phyloP scores from a whole-genome alignment of 108 stramenopile species.

The Pseudonitzschia multistriata region DNA sequence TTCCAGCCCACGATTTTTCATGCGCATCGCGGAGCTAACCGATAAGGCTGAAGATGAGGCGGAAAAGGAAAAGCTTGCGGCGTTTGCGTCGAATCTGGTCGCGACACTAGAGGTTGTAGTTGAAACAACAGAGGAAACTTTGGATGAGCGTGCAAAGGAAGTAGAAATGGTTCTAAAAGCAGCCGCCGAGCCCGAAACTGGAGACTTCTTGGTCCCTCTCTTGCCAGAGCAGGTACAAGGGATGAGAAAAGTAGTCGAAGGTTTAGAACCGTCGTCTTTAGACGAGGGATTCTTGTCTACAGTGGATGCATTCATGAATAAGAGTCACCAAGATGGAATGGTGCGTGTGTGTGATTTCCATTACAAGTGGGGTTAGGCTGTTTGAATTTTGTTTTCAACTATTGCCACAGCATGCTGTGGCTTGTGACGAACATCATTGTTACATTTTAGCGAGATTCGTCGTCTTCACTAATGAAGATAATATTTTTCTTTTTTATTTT shows the following conservation, averaged over 20 bases:
- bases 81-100: constrained; percentile 74
- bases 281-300: constrained; percentile 85
- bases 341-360: not conserved
- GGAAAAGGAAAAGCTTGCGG: constrained; percentile 62
- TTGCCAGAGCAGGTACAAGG: constrained; percentile 55
- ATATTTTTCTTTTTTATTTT: not conserved
- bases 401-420: too few species aligned
- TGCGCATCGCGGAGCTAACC: constrained; percentile 75
- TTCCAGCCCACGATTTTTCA: constrained; percentile 80
- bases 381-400: too few species aligned
- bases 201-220: constrained; percentile 86
- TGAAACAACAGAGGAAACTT: constrained; percentile 61
- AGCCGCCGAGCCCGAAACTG: constrained; percentile 78
- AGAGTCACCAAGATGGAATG: constrained; percentile 86
- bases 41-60: constrained; percentile 49
- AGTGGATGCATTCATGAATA: constrained; percentile 89
- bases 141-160: constrained; percentile 79
- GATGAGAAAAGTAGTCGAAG: constrained; percentile 61
- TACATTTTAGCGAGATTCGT: not conserved
- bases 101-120: constrained; percentile 77
- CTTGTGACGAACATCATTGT: not conserved
- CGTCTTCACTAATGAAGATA: not conserved
- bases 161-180: constrained; percentile 79
- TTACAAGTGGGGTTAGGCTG: not conserved
- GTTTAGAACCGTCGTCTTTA: constrained; percentile 52